Base-by-base conservation (phyloP, 805 yeast genomes). In the Metschnikowia sp. region DNA sequence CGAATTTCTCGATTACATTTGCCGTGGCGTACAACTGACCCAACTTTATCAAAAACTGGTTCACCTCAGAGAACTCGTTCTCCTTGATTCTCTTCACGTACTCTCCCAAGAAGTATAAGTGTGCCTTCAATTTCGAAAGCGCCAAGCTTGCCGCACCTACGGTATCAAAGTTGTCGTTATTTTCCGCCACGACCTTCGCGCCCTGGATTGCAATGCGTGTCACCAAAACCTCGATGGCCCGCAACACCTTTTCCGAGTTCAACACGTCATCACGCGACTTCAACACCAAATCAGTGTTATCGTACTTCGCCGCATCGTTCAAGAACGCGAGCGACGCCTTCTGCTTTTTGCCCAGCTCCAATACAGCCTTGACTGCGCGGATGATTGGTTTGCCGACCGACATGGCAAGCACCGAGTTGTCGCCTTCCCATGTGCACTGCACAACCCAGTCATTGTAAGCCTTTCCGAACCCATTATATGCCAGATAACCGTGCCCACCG, bases 371-470 rank as follows among this genome's bases (percentile, higher is more conserved):
- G 26, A 49, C 58, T 5, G 56, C 50, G 40, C 53, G 51, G 42
- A 55, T 55, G 32, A 56, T 41, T 6, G 57, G 59, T 50, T 57
- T 57, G 4, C 59, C 60, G 11, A 52, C 59, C 8, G 59, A 53
- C 58, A 57, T 53, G 35, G 58, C 56, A 45, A 57, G 51, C 38
- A 57, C 59, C 3, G 58, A 53, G 45, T 57, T 57, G 54, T 57
- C 60, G 32, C 60, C 60, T 32, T 57, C 60, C 60, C 60, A 57
- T 8, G 60, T 57, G 37, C 60, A 57, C 40, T 57, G 60, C 32
- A 57, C 60, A 22, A 55, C 60, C 59, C 59, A 57, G 53, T 57
- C 60, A 39, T 50, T 52, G 50, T 45, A 57, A 3, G 54, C 53
- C 47, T 52, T 54, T 13, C 60, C 59, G 35, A 57, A 57, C 4